Conservation (phyloP, 176 grass and related monocot genomes). For the Secale cereale region DNA sequence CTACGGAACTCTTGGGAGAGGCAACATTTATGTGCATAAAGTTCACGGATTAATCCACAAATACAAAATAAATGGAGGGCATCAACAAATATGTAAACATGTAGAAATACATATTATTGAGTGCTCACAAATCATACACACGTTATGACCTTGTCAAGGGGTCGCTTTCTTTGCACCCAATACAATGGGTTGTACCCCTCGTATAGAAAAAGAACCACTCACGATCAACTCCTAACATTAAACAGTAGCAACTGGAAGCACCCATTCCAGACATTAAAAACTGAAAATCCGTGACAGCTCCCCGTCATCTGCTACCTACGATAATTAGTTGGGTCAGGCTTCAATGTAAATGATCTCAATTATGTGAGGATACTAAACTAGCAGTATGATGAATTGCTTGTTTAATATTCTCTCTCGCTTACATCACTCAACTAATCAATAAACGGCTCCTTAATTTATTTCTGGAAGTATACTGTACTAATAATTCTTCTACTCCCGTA, state of each 20-base stretch:
- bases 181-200: conserved; percentile 1
- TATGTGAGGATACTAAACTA: too few relatives aligned
- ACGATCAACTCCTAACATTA: conserved; percentile 2
- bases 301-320: too few relatives aligned
- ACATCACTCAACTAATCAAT: background rate
- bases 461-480: background rate
- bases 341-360: too few relatives aligned
- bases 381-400: too few relatives aligned
- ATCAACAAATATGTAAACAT: background rate
- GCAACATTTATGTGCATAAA: too few relatives aligned
- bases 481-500: background rate
- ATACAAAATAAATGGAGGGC: too few relatives aligned
- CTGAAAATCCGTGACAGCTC: too few relatives aligned
- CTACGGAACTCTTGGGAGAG: too few relatives aligned
- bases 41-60: too few relatives aligned
- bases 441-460: background rate
- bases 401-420: too few relatives aligned
- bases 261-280: background rate
- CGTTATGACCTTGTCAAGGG: conserved; percentile 4
- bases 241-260: background rate
- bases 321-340: too few relatives aligned
- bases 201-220: conserved; percentile 12
- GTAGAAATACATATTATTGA: background rate
- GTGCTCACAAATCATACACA: conserved; percentile 16
- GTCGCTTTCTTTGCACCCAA: conserved; percentile 20